These are phyloP conservation scores for Collybiopsis confluens DNA, from an alignment of 768 basidiomycete species.

Conservation along the genomic window DNA sequence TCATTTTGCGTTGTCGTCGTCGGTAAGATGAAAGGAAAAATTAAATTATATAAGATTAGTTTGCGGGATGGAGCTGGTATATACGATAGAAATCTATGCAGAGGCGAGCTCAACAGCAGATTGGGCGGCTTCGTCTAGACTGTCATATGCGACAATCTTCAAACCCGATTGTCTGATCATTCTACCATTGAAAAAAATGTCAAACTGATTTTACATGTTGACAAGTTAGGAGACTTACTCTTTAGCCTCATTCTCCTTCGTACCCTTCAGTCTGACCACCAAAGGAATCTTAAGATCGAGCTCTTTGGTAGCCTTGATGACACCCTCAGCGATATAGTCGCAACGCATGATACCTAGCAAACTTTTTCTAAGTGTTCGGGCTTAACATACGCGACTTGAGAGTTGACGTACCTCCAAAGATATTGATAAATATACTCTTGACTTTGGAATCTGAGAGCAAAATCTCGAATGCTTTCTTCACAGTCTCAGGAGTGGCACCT, in stretches of 20 bases:
- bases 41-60: neutral
- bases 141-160: slow-evolving; percentile 91
- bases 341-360: slow-evolving; percentile 91
- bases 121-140: slow-evolving; percentile 87
- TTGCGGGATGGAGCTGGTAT: neutral
- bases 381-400: neutral
- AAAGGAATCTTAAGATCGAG: slow-evolving; percentile 80
- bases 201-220: too few relatives aligned
- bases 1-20: too few relatives aligned
- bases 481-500: slow-evolving; percentile 98
- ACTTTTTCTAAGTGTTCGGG: neutral
- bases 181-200: slow-evolving; percentile 45
- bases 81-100: slow-evolving; percentile 28
- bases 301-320: slow-evolving; percentile 96
- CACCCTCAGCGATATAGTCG: slow-evolving; percentile 96
- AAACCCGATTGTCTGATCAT: slow-evolving; percentile 92
- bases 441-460: slow-evolving; percentile 87
- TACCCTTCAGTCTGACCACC: slow-evolving; percentile 94
- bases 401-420: slow-evolving; percentile 71
- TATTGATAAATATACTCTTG: slow-evolving; percentile 98
- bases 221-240: slow-evolving; percentile 50
- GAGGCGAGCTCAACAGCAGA: slow-evolving; percentile 69
- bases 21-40: neutral
- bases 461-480: slow-evolving; percentile 99
- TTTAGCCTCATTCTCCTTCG: slow-evolving; percentile 94